Conservation (phyloP, 2,329 filamentous ascomycete species). For the Aotearoamyces nothofagi region DNA sequence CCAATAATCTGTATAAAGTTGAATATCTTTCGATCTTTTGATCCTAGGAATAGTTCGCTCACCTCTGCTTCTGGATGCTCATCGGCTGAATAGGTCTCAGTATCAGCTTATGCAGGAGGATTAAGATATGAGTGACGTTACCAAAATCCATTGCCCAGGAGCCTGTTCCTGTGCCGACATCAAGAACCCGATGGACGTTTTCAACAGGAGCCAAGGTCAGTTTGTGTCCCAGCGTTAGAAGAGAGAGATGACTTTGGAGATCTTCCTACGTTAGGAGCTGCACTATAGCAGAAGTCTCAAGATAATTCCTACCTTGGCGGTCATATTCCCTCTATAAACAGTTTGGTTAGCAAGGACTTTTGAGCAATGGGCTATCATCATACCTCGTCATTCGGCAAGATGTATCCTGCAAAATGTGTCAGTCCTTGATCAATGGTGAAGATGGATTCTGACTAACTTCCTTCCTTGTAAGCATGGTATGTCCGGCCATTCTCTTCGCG, state of each 20-base stretch:
- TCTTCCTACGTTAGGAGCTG: constrained; percentile 2
- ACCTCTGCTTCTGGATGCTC: constrained; percentile 1
- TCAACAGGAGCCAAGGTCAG: constrained; percentile 3
- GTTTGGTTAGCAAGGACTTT: too few relatives aligned
- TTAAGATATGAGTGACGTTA: too few relatives aligned
- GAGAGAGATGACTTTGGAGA: constrained; percentile 1
- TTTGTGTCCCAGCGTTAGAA: constrained; percentile 1
- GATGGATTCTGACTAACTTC: background rate
- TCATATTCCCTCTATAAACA: too few relatives aligned
- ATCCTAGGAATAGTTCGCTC: background rate
- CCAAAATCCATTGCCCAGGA: constrained; percentile 5
- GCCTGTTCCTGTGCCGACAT: constrained; percentile 5
- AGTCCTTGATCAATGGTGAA: too few relatives aligned
- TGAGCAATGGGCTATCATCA: too few relatives aligned
- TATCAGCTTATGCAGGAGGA: too few relatives aligned
- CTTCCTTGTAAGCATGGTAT: constrained; percentile 20
- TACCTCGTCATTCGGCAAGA: too few relatives aligned
- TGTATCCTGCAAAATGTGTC: too few relatives aligned
- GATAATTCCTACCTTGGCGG: too few relatives aligned
- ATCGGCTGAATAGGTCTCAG: too few relatives aligned
- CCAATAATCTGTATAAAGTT: constrained; percentile 8
- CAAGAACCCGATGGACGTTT: constrained; percentile 2
- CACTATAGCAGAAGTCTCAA: too few relatives aligned
- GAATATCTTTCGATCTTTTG: background rate
- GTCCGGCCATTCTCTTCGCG: constrained; percentile 24